phyloP scores from a whole-genome alignment of 2,329 filamentous ascomycete species.

The Juglanconis juglandina region DNA sequence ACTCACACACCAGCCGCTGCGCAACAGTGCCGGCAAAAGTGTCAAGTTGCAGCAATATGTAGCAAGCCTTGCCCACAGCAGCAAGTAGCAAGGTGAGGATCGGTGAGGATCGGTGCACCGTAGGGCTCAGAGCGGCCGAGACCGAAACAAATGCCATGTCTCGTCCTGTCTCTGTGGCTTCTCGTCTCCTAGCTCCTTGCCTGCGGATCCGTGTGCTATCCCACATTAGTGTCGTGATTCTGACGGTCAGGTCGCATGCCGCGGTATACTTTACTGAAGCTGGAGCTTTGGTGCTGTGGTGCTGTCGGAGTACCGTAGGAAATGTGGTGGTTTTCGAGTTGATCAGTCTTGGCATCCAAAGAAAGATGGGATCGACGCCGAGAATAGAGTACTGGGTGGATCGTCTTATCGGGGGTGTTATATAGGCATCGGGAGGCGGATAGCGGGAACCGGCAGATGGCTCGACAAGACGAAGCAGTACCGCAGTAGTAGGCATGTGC shows the following conservation, averaged over 20 bases:
- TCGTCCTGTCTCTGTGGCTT: background rate
- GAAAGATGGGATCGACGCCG: conserved; percentile 15
- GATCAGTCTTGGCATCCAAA: conserved; percentile 12
- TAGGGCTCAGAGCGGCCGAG: background rate
- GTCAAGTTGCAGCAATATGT: conserved; percentile 1
- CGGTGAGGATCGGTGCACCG: background rate
- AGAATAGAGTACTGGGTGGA: conserved; percentile 4
- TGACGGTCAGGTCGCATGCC: background rate
- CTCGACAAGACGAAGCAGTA: background rate
- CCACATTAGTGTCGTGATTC: background rate
- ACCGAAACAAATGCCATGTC: background rate
- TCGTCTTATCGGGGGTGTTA: conserved; percentile 10
- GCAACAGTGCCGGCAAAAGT: conserved; percentile 16
- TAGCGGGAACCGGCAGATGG: conserved; percentile 3
- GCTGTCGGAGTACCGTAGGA: background rate
- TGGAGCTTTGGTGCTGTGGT: background rate
- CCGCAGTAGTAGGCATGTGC: background rate
- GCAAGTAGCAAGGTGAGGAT: background rate
- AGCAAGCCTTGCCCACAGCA: conserved; percentile 6
- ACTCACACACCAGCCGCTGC: conserved; percentile 5
- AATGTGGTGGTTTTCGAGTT: conserved; percentile 10
- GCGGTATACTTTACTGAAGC: background rate
- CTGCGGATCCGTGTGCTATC: background rate
- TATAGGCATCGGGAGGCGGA: background rate
- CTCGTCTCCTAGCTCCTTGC: background rate